Conservation (phyloP, 345 rosid genomes). For the Salix arbutifolia region DNA sequence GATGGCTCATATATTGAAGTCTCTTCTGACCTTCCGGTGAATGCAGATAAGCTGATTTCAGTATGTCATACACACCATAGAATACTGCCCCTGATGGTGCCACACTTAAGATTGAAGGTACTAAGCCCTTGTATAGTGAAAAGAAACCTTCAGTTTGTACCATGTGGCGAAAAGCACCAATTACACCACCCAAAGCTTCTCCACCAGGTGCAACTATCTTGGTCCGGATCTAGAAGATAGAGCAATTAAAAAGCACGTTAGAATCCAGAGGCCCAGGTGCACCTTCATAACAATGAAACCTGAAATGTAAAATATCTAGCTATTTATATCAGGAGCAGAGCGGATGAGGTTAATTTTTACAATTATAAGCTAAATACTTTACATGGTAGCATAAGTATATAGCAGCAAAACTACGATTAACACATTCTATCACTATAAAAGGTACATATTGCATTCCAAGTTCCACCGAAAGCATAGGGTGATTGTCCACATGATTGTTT, state of each 20-base stretch:
- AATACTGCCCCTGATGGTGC: slow-evolving; percentile 78
- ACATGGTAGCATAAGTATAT: not conserved
- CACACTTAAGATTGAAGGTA: slow-evolving; percentile 67
- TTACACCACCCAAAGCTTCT: slow-evolving; percentile 64
- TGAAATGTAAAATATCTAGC: too few relatives aligned
- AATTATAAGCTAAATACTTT: too few relatives aligned
- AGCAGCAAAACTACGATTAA: not conserved
- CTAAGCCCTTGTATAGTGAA: slow-evolving; percentile 66
- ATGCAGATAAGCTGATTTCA: slow-evolving; percentile 61
- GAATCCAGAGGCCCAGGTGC: not conserved
- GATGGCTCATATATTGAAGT: slow-evolving; percentile 50
- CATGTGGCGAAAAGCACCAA: slow-evolving; percentile 61
- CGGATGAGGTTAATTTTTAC: too few relatives aligned
- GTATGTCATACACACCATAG: slow-evolving; percentile 62
- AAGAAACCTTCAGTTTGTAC: slow-evolving; percentile 66
- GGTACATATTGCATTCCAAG: not conserved
- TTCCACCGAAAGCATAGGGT: not conserved
- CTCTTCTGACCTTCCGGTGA: slow-evolving; percentile 61
- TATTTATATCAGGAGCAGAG: too few relatives aligned
- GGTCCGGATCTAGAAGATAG: slow-evolving; percentile 54
- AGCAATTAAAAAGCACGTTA: not conserved
- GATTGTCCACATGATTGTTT: not conserved
- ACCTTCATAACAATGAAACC: not conserved
- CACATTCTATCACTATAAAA: not conserved
- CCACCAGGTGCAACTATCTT: slow-evolving; percentile 75